A percentile compares a stretch with the other conserved stretches of the same genome.
phyloP scores from a whole-genome alignment of 2,329 filamentous ascomycete genomes.

The Arthrobotrys megalospora region DNA sequence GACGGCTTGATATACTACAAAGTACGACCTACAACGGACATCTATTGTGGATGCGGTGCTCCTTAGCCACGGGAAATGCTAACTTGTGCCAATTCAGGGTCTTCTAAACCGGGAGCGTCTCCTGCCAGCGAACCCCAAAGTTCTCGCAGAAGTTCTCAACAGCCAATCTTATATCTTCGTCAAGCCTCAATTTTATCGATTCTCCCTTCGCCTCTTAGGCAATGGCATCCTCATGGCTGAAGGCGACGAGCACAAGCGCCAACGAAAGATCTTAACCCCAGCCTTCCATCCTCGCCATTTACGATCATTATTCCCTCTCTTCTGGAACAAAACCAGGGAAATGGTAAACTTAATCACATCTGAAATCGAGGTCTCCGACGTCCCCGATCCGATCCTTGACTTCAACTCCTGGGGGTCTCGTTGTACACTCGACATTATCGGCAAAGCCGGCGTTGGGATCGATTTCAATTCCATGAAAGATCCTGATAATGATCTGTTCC shows the following conservation, averaged over 20 bases:
- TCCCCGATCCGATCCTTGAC: slow-evolving; percentile 71
- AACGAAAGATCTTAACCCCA: slow-evolving; percentile 83
- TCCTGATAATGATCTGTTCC: slow-evolving; percentile 74
- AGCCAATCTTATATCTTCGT: slow-evolving; percentile 79
- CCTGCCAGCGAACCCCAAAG: slow-evolving; percentile 76
- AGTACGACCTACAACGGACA: background rate
- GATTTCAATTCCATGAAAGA: slow-evolving; percentile 76
- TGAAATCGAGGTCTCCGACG: slow-evolving; percentile 67
- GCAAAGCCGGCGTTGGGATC: slow-evolving; percentile 78
- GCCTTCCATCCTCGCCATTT: slow-evolving; percentile 89
- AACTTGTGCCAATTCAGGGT: slow-evolving; percentile 64
- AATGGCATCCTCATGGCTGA: slow-evolving; percentile 81
- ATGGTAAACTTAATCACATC: slow-evolving; percentile 76
- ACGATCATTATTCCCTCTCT: slow-evolving; percentile 82
- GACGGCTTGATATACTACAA: slow-evolving; percentile 79
- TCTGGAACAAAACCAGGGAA: slow-evolving; percentile 83
- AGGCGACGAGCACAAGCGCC: slow-evolving; percentile 87
- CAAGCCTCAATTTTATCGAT: slow-evolving; percentile 74
- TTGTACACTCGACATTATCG: slow-evolving; percentile 82
- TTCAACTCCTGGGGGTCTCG: slow-evolving; percentile 77
- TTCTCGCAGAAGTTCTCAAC: slow-evolving; percentile 78
- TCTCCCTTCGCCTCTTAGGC: slow-evolving; percentile 77
- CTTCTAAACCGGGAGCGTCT: slow-evolving; percentile 76
- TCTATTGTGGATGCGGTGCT: background rate
- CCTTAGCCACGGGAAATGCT: background rate